Conservation (phyloP, 2,329 filamentous ascomycete species). For the Penicillium psychrosexuale region DNA sequence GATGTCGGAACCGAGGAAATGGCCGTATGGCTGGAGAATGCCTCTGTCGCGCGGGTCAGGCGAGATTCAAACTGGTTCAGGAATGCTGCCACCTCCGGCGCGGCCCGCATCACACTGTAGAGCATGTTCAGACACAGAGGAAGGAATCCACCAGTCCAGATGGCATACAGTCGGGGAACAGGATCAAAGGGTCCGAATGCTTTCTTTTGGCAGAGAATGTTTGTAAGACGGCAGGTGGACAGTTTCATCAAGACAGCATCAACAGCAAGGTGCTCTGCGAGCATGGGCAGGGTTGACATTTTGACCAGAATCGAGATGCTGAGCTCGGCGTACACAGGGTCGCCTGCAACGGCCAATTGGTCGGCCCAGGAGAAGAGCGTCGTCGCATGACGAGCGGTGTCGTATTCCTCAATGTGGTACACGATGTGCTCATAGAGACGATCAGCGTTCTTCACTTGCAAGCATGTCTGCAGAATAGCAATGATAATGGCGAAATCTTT, state of each 20-base stretch:
- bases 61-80: conserved; percentile 85
- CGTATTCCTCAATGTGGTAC: conserved; percentile 62
- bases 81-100: conserved; percentile 79
- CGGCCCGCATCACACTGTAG: conserved; percentile 73
- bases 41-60: conserved; percentile 66
- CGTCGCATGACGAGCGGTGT: conserved; percentile 74
- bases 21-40: conserved; percentile 59
- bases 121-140: conserved; percentile 87
- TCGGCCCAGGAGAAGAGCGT: conserved; percentile 94
- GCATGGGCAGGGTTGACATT: conserved; percentile 71
- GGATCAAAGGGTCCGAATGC: conserved; percentile 77
- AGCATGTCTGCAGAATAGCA: conserved; percentile 78
- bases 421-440: conserved; percentile 69
- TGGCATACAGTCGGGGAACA: conserved; percentile 72
- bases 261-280: conserved; percentile 87
- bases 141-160: conserved; percentile 86
- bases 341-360: conserved; percentile 69
- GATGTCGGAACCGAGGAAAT: conserved; percentile 44
- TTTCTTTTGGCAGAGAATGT: conserved; percentile 66
- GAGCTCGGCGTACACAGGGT: conserved; percentile 92
- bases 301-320: conserved; percentile 84
- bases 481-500: conserved; percentile 85
- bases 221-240: conserved; percentile 73
- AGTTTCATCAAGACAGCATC: conserved; percentile 79
- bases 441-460: conserved; percentile 73